phyloP scores from a whole-genome alignment of 192 early-diverging fungal genomes.

The Gaertneriomyces semiglobifer region DNA sequence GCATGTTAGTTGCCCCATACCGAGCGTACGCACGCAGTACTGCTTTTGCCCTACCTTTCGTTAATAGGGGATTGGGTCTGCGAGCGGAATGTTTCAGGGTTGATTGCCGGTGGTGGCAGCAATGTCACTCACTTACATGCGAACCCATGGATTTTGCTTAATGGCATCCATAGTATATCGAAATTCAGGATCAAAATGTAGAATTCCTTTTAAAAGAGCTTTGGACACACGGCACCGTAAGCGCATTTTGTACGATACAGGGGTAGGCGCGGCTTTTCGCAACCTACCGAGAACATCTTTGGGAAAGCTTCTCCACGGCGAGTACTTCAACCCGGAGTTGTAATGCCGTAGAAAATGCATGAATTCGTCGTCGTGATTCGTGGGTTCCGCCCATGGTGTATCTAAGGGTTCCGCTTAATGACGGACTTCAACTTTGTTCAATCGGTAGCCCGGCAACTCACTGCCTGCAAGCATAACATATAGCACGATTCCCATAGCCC shows the following conservation, averaged over 20 bases:
- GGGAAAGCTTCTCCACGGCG: conserved; percentile 53
- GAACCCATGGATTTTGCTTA: conserved; percentile 50
- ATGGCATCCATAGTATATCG: conserved; percentile 49
- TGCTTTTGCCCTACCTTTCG: conserved; percentile 32
- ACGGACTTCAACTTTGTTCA: not conserved
- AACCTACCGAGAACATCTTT: conserved; percentile 43
- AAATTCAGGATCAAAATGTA: conserved; percentile 43
- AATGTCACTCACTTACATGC: conserved; percentile 28
- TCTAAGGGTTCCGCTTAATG: conserved; percentile 34
- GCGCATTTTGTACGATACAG: not conserved
- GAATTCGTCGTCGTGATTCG: conserved; percentile 57
- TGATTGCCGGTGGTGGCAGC: not conserved
- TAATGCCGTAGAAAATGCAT: conserved; percentile 39
- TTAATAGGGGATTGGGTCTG: conserved; percentile 54
- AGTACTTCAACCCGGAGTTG: conserved; percentile 35
- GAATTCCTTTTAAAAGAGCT: conserved; percentile 44
- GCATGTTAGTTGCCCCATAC: not conserved
- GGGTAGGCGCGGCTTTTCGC: not conserved
- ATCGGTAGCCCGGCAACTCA: conserved; percentile 25
- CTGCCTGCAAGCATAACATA: conserved; percentile 68
- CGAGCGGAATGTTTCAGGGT: not conserved
- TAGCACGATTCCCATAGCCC: conserved; percentile 69
- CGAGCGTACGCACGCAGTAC: not conserved
- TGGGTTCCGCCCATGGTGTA: conserved; percentile 68
- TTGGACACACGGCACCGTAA: not conserved